Evolutionary conservation across 495 filamentous ascomycete genomes (phyloP), one percentile per base, ranked within the genome.

Genomic region (Saxophila tyrrhenica): DNA sequence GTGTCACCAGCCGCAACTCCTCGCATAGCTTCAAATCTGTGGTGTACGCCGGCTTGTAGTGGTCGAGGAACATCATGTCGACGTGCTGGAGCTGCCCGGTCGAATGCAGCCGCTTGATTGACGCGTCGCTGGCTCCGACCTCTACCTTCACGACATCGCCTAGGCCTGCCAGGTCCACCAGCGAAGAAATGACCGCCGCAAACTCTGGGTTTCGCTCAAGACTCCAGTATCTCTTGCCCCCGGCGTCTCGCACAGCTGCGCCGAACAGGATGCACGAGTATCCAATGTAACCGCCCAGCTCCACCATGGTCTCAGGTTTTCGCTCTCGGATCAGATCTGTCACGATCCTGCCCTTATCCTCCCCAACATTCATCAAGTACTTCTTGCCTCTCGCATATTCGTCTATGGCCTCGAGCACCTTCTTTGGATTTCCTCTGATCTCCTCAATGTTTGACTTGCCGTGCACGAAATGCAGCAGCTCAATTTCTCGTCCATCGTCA

Each of bases 211-310:
- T 82, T 57, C 77, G 65, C 57, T 89, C 86, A 0, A 89, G 69
- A 62, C 79, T 83, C 59, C 74, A 79, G 63, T 85, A 88, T 25
- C 69, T 65, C 59, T 74, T 70, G 3, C 83, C 81, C 17, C 81
- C 80, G 19, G 73, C 73, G 17, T 74, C 68, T 25, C 74, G 73
- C 2, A 86, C 64, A 2, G 82, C 78, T 13, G 78, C 73, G 25
- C 77, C 83, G 59, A 88, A 88, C 5, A 86, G 70, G 48, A 89
- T 80, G 41, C 81, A 79, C 0, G 84, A 87, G 70, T 90, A 92
- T 42, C 87, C 87, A 25, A 89, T 72, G 67, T 90, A 94, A 46
- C 84, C 83, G 39, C 87, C 87, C 2, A 91, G 76, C 65, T 94
- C 87, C 46, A 92, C 78, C 73, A 89, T 84, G 3, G 72, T 73